Evolutionary conservation across 306 rosid genomes (phyloP).

Genomic region (Spatholobus suberectus): DNA sequence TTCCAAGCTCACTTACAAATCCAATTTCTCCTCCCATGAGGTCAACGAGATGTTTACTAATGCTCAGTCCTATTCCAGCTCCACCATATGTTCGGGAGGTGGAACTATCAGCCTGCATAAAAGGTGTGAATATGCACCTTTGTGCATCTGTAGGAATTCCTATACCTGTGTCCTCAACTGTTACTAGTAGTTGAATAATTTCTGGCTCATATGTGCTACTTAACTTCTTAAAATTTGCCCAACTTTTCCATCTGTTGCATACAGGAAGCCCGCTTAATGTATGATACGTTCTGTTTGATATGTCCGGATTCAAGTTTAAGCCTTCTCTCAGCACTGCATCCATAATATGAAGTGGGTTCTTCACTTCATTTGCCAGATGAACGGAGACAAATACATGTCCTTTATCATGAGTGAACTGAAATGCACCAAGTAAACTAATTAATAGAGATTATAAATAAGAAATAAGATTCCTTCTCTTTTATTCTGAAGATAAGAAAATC

Average conservation of each 20-base stretch:
- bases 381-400: conserved; percentile 91
- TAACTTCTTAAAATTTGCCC: conserved; percentile 67
- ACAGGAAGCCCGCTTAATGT: conserved; percentile 92
- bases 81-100: conserved; percentile 95
- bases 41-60: conserved; percentile 84
- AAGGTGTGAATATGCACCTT: conserved; percentile 84
- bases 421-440: conserved; percentile 41
- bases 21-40: conserved; percentile 98
- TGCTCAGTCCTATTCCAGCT: conserved; percentile 97
- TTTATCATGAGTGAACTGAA: conserved; percentile 81
- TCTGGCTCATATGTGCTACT: conserved; percentile 53
- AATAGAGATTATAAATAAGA: not conserved
- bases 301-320: conserved; percentile 48
- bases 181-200: conserved; percentile 68
- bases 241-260: conserved; percentile 90
- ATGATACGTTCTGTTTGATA: conserved; percentile 46
- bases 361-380: conserved; percentile 85
- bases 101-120: conserved; percentile 98
- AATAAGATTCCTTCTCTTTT: not conserved
- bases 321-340: conserved; percentile 81
- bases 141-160: conserved; percentile 89
- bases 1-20: conserved; percentile 82
- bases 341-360: conserved; percentile 60
- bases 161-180: conserved; percentile 99
- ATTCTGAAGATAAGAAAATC: conserved; percentile 3